Base-by-base conservation (phyloP, 768 basidiomycete species). In the Neoboletus magnificus region DNA sequence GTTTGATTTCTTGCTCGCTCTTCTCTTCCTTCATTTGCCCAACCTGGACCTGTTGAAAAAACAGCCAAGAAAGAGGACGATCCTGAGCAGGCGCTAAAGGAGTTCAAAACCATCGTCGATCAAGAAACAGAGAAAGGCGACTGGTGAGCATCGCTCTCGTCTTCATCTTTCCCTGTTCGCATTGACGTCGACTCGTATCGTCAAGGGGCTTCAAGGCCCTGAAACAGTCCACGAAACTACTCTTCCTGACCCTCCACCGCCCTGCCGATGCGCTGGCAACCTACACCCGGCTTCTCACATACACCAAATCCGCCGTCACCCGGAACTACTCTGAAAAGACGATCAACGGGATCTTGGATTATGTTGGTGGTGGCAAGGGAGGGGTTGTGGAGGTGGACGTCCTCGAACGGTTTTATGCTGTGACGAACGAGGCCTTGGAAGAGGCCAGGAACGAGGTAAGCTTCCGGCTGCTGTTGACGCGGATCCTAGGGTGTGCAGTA, bases 311-410 rank as follows among this genome's bases (percentile, higher is more conserved):
- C 15, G 91, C 92, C 3, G 93, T 97, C 20, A 97, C 94, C 4
- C 84, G 93, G 32, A 96, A 96, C 69, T 92, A 96, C 66, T 94
- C 96, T 12, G 97, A 99, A 73, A 99, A 98, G 78, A 89, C 91
- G 18, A 99, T 99, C 78, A 99, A 99, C 69, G 91, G 91, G 53
- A 97, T 99, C 60, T 77, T 99, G 61, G 97, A 99, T 71, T 98
- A 98, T 63, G 97, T 98, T 39, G 94, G 94, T 12, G 94, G 94
- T 45, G 84, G 87, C 47, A 89, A 89, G 70, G 85, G 88, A 20
- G 90, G 87, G 2, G 76, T 76, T 3, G 82, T 90, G 5, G 88
- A 89, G 56, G 89, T 97, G 11, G 89, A 90, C 55, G 83, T 94
- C 10, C 77, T 99, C 47, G 94, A 98, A 72, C 86, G 86, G 60